Conservation (phyloP, 2,329 filamentous ascomycete genomes). For the Scolecobasidium constrictum region DNA sequence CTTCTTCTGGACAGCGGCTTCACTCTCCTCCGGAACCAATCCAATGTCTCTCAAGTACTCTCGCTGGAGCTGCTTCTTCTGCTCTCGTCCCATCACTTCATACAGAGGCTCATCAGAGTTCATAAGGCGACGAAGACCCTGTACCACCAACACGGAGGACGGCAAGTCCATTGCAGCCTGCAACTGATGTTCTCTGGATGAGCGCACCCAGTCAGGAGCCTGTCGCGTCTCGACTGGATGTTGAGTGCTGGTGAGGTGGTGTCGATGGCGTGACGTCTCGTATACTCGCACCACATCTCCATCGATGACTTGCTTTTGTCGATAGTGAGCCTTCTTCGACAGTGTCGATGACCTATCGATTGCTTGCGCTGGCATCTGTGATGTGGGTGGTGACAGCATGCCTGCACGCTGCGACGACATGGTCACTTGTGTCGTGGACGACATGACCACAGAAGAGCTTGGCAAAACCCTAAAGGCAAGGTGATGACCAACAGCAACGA, state of each 20-base stretch:
- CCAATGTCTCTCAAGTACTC: background rate
- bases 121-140: background rate
- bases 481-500: background rate
- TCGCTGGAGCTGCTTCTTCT: background rate
- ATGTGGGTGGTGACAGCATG: background rate
- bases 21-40: too few relatives aligned
- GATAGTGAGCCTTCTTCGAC: background rate
- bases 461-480: background rate
- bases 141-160: background rate
- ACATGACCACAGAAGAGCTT: conserved; percentile 1
- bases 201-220: background rate
- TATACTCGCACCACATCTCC: conserved; percentile 4
- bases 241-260: background rate
- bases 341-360: background rate
- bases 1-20: too few relatives aligned
- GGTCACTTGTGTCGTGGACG: background rate
- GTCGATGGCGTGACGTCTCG: background rate
- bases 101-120: background rate
- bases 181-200: background rate
- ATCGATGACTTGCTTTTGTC: background rate
- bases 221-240: background rate
- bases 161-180: background rate
- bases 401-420: conserved; percentile 1
- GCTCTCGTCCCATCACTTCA: too few relatives aligned
- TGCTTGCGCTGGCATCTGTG: background rate